phyloP scores from a whole-genome alignment of 1,284 basidiomycete genomes.

The Trametes polyzona region DNA sequence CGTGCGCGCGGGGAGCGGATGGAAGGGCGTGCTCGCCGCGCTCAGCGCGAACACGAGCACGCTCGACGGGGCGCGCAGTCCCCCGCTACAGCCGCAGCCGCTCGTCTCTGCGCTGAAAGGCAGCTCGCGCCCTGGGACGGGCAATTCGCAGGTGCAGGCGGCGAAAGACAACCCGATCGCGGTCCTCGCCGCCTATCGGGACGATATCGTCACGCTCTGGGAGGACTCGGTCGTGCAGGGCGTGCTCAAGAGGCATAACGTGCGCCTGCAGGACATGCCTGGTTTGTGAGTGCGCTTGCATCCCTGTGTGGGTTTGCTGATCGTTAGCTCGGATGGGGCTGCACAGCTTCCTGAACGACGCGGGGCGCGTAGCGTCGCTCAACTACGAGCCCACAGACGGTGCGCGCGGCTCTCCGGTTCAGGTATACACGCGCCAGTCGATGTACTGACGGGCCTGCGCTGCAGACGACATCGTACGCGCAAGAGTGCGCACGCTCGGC shows the following conservation, averaged over 20 bases:
- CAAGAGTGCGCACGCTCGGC: constrained; percentile 61
- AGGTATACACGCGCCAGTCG: too few species aligned
- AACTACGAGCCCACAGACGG: constrained; percentile 58
- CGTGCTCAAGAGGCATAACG: constrained; percentile 48
- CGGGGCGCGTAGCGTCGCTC: constrained; percentile 56
- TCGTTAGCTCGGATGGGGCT: too few species aligned
- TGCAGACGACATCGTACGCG: constrained; percentile 62
- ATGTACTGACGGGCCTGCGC: neutral
- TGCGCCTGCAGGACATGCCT: constrained; percentile 58
- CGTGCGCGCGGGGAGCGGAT: constrained; percentile 60
- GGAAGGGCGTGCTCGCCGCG: constrained; percentile 48
- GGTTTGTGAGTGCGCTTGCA: constrained; percentile 52
- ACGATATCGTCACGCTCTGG: constrained; percentile 58
- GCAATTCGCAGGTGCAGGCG: constrained; percentile 13
- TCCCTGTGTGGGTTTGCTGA: neutral
- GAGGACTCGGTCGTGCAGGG: constrained; percentile 52
- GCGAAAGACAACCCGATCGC: constrained; percentile 31
- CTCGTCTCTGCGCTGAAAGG: constrained; percentile 21
- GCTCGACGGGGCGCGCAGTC: constrained; percentile 2
- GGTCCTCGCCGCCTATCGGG: constrained; percentile 34
- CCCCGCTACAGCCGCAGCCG: constrained; percentile 4
- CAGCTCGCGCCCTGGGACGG: constrained; percentile 24
- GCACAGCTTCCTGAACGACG: constrained; percentile 59
- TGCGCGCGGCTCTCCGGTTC: constrained; percentile 24
- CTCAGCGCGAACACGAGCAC: constrained; percentile 25